Conservation (phyloP, 495 filamentous ascomycete species). For the Cercophora scortea region DNA sequence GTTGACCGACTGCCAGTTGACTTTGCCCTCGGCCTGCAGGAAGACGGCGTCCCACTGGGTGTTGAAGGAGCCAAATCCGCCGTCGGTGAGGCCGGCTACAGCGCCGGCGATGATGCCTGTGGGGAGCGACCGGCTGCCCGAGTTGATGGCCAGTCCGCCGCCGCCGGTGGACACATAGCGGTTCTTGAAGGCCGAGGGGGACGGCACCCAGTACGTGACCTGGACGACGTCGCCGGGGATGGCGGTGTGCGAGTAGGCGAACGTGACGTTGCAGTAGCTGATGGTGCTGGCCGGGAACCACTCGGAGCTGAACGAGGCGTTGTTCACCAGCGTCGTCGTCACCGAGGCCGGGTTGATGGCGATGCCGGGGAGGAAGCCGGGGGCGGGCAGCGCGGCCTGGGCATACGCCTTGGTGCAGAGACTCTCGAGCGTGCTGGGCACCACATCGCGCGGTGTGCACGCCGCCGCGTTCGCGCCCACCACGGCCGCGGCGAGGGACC, state of each 20-base stretch:
- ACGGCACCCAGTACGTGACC: conserved; percentile 33
- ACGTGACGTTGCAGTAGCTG: conserved; percentile 38
- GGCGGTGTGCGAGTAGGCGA: conserved; percentile 36
- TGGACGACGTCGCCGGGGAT: conserved; percentile 24
- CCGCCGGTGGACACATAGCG: conserved; percentile 40
- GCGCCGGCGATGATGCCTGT: conserved; percentile 40
- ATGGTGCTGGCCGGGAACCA: background rate
- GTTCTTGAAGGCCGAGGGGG: conserved; percentile 30
- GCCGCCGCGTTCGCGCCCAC: no score
- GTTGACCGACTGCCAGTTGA: conserved; percentile 35
- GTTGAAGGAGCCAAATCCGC: conserved; percentile 39
- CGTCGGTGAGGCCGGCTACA: conserved; percentile 38
- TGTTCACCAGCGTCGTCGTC: background rate
- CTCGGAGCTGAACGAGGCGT: conserved; percentile 1
- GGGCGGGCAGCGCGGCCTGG: background rate
- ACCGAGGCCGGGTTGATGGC: background rate
- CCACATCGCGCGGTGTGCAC: no score
- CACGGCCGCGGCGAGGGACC: no score
- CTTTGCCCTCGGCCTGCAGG: conserved; percentile 33
- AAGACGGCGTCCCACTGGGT: conserved; percentile 26
- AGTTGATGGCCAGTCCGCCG: conserved; percentile 41
- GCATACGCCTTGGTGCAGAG: conserved; percentile 1
- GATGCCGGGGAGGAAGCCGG: background rate
- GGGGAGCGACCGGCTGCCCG: conserved; percentile 24
- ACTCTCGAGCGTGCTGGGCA: background rate